Percentiles rank a stretch among this genome's conserved stretches.
Conservation (phyloP, 768 basidiomycete genomes). For the Hericium rajendrae region DNA sequence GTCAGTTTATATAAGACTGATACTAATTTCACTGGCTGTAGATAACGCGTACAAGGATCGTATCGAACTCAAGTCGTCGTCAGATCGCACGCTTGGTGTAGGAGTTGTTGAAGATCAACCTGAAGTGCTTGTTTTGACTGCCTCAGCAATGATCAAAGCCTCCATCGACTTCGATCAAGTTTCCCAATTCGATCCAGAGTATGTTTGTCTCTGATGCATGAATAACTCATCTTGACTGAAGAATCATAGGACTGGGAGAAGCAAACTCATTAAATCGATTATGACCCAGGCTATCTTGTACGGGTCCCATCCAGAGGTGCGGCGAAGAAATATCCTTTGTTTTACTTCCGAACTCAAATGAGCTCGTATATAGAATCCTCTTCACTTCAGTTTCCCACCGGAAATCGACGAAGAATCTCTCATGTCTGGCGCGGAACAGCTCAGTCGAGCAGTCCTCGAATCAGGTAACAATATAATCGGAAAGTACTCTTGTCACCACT, state of each 20-base stretch:
- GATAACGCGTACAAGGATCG: constrained; percentile 66
- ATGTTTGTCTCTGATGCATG: constrained; percentile 13
- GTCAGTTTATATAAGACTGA: not conserved
- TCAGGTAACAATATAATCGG: constrained; percentile 44
- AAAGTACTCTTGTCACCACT: not conserved
- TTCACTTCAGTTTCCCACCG: constrained; percentile 74
- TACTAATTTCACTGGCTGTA: constrained; percentile 19
- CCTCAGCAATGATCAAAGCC: constrained; percentile 61
- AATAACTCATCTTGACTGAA: not conserved
- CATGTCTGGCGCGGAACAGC: constrained; percentile 71
- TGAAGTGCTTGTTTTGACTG: constrained; percentile 51
- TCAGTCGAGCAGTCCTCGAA: constrained; percentile 58
- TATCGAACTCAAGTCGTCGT: constrained; percentile 57
- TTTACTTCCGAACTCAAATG: not conserved
- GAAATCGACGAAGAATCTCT: constrained; percentile 70
- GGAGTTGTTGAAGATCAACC: constrained; percentile 44
- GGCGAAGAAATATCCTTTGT: constrained; percentile 2
- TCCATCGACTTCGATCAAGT: constrained; percentile 54
- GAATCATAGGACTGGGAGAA: constrained; percentile 44
- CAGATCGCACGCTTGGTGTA: constrained; percentile 62
- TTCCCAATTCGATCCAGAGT: constrained; percentile 54
- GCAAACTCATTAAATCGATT: constrained; percentile 63
- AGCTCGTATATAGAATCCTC: constrained; percentile 44
- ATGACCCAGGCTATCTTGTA: constrained; percentile 81
- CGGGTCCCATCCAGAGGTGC: constrained; percentile 54